Evolutionary conservation across 1,139 yeast species (phyloP).

Genomic region (Protomyces gravidus): DNA sequence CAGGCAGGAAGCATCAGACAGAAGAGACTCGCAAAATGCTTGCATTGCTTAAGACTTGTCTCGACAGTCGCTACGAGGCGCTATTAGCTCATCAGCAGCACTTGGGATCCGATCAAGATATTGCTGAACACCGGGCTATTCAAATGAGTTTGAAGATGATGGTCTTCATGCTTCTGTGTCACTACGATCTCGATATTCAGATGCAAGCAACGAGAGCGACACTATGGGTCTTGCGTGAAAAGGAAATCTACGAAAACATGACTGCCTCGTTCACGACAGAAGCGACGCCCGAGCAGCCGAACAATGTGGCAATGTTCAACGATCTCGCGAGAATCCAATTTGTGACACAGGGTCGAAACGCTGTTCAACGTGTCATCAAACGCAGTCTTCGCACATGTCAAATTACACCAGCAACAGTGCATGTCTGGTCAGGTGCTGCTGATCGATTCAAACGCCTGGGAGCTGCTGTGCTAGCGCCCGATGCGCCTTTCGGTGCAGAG

Average conservation of each 20-base stretch:
- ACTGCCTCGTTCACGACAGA: neutral
- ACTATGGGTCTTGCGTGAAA: neutral
- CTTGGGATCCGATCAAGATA: neutral
- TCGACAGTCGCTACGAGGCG: neutral
- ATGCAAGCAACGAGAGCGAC: neutral
- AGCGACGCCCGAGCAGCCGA: neutral
- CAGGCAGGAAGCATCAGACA: neutral
- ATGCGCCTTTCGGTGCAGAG: neutral
- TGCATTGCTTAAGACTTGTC: neutral
- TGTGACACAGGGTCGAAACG: conserved; percentile 15
- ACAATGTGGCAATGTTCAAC: conserved; percentile 6
- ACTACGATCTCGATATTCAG: neutral
- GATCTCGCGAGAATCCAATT: conserved; percentile 3
- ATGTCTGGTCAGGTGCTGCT: neutral
- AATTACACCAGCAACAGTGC: neutral
- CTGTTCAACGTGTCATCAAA: conserved; percentile 12
- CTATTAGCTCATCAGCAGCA: neutral
- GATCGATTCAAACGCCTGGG: neutral
- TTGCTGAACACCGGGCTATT: neutral
- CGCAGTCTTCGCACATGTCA: neutral
- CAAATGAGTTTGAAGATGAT: neutral
- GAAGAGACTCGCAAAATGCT: neutral
- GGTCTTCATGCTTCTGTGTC: neutral
- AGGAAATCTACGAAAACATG: neutral
- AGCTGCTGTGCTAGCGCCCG: neutral